Evolutionary conservation across 2,329 filamentous ascomycete species (phyloP), one percentile per base, ranked within the genome.

Genomic region (Curvularia sp.): DNA sequence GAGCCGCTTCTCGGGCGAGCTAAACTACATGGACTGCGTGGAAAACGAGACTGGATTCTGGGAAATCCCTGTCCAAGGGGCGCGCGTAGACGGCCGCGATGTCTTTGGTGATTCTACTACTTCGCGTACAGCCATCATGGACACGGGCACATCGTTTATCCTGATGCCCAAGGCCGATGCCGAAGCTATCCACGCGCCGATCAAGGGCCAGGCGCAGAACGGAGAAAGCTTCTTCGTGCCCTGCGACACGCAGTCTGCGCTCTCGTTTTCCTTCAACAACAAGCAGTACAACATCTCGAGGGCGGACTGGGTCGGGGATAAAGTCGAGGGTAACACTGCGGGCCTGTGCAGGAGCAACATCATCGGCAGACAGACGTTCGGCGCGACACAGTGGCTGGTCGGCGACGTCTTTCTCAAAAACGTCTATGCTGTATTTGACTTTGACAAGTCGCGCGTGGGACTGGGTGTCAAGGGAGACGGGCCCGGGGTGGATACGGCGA

Each of bases 341-440:
- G 18, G 23, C 2, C 71, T 74, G 15, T 87, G 85, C 63, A 66
- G 86, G 18, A 93, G 90, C 74, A 93, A 91, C 67, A 85, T 96
- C 34, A 88, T 92, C 52, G 90, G 89, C 1, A 83, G 87, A 25
- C 84, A 89, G 71, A 86, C 91, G 13, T 87, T 92, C 46, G 78
- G 82, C 0, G 82, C 67, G 68, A 73, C 79, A 32, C 78, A 87
- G 27, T 96, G 92, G 92, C 81, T 97, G n/a, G 77, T 96, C 1
- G 93, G 93, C 1, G 92, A 93, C 65, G 86, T 89, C 0, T 96
- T 96, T 68, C 78, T 97, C 60, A 96, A 96, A 80, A 96, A 96
- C 67, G 92, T 96, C 15, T 96, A 96, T 73, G 82, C 87, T 1
- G 88, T 95, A 23, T 96, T 96, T 73, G 93, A 97, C 74, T 86